Conservation (phyloP, 1,284 basidiomycete genomes). For the Pisolithus thermaeus region DNA sequence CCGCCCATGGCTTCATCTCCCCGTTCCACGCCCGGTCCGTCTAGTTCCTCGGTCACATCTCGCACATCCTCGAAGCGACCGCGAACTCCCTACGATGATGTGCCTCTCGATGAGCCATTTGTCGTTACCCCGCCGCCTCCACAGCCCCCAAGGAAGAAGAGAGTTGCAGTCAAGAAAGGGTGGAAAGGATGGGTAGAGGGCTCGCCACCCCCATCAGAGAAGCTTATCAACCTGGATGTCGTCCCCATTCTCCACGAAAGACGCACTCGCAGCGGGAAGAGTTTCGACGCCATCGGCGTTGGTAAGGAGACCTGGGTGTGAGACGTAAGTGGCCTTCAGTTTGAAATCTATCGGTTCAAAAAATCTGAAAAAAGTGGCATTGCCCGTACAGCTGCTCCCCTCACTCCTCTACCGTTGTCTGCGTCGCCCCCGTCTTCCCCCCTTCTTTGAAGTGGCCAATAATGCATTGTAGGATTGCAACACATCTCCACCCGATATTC, state of each 20-base stretch:
- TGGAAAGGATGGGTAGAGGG: slow-evolving; percentile 87
- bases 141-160: slow-evolving; percentile 50
- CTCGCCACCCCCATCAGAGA: slow-evolving; percentile 71
- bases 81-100: slow-evolving; percentile 53
- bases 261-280: slow-evolving; percentile 71
- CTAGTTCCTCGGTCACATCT: slow-evolving; percentile 64
- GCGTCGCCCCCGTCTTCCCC: background rate
- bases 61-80: slow-evolving; percentile 73
- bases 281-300: slow-evolving; percentile 66
- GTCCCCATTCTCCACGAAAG: slow-evolving; percentile 57
- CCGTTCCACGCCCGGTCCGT: slow-evolving; percentile 65
- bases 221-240: slow-evolving; percentile 71
- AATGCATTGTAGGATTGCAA: slow-evolving; percentile 10
- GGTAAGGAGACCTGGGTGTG: slow-evolving; percentile 50
- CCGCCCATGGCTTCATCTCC: slow-evolving; percentile 62
- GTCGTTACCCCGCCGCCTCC: slow-evolving; percentile 26
- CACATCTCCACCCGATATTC: slow-evolving; percentile 6
- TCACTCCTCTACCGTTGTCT: background rate
- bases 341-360: slow-evolving; percentile 18
- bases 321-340: slow-evolving; percentile 20
- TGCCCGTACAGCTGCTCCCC: slow-evolving; percentile 3
- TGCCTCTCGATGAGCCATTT: slow-evolving; percentile 18
- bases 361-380: slow-evolving; percentile 15
- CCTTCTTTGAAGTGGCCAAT: slow-evolving; percentile 10
- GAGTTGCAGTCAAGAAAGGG: slow-evolving; percentile 65